phyloP scores from a whole-genome alignment of 208 protist genomes.

The Trypanosoma mega region DNA sequence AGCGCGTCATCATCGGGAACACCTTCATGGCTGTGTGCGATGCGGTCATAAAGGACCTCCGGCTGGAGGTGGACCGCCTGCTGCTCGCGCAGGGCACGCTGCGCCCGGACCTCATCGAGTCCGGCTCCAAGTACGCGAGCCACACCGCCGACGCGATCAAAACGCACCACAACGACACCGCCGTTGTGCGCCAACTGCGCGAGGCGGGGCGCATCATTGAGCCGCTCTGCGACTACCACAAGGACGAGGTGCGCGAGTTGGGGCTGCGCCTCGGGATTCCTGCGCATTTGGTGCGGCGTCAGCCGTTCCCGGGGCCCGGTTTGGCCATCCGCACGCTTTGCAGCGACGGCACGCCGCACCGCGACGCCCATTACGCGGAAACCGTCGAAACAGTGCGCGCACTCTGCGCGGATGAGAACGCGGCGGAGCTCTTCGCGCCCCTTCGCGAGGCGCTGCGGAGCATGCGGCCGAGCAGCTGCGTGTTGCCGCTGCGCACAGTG shows the following conservation, averaged over 20 bases:
- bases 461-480: constrained; percentile 28
- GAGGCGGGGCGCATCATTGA: constrained; percentile 95
- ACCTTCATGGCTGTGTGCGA: constrained; percentile 96
- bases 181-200: constrained; percentile 92
- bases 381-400: constrained; percentile 41
- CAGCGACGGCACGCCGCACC: constrained; percentile 64
- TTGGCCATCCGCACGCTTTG: constrained; percentile 96
- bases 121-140: constrained; percentile 79
- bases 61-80: constrained; percentile 59
- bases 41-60: constrained; percentile 58
- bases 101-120: constrained; percentile 97
- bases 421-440: constrained; percentile 6
- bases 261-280: constrained; percentile 93
- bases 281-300: constrained; percentile 87
- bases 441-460: constrained; percentile 11
- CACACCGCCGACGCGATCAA: constrained; percentile 95
- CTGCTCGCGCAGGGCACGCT: constrained; percentile 96
- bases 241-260: constrained; percentile 97
- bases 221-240: constrained; percentile 97
- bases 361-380: constrained; percentile 38
- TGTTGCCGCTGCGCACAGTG: constrained; percentile 94
- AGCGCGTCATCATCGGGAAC: constrained; percentile 98
- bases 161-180: constrained; percentile 98
- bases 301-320: constrained; percentile 98
- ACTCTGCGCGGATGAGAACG: constrained; percentile 22